Base-by-base conservation (phyloP, 2,329 filamentous ascomycete species). In the Claviceps citrina region DNA sequence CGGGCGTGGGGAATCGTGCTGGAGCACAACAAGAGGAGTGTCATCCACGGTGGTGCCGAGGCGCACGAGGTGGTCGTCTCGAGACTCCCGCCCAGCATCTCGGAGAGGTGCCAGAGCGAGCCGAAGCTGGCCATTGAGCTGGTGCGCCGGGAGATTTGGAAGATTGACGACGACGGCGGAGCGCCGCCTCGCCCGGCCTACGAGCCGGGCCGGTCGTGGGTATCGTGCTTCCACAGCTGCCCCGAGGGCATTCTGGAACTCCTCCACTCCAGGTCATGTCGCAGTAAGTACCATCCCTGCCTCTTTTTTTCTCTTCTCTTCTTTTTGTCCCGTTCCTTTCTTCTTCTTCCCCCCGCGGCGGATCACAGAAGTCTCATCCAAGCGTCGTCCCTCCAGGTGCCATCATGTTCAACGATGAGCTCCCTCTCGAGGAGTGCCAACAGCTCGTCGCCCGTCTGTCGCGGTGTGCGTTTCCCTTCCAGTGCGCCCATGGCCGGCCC, bases 381-480 rank as follows among this genome's bases (percentile, higher is more conserved):
- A n/a, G n/a, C n/a, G n/a, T n/a, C n/a, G n/a, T n/a, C n/a, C n/a
- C n/a, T n/a, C n/a, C 13, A 70, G 67, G 64, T 27, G 82, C 84
- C 2, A 77, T 91, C 54, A 89, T 87, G 82, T 93, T 93, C 59
- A 89, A 89, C 49, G 84, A 93, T 51, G 53, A 61, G 5, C 59
- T 91, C 7, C 66, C 65, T 0, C 46, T 54, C 1, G 57, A 65
- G 0, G 68, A 84, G 46, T 89, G 84, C 48, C 48, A 59, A 8
- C 53, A 56, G 0, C 56, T 91, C 26, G 55, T 89, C 0, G 44
- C 40, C 2, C 65, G 65, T 3, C 59, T 91, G n/a, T 67, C 70
- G 0, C 53, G 51, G 0, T 86, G 81, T 47, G 67, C 65, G 0
- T 84, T 89, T 45, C 84, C 84, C 0, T 91, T 91, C 47, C 78